Evolutionary conservation across 2,329 filamentous ascomycete species (phyloP), one percentile per base, ranked within the genome.

Genomic region (Mariannaea sp.): DNA sequence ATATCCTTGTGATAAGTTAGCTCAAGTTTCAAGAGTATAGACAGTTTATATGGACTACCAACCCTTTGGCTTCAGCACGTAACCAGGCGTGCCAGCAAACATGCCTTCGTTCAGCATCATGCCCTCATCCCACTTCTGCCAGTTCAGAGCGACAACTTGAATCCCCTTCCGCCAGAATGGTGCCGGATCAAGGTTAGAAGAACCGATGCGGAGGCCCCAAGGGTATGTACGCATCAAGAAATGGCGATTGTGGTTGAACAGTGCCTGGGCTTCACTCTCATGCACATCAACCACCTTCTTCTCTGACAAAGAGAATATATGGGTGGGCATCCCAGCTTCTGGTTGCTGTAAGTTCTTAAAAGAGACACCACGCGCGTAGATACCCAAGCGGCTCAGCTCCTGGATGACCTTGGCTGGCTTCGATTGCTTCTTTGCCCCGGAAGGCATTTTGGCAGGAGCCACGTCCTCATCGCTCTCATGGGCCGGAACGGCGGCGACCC

Each of bases 51-150:
- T n/a, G 16, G 12, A 13, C 22, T 5, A 55, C 65, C 36, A 66
- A 79, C 88, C 89, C 58, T 81, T 75, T 0, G 92, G 92, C 71
- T 97, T 97, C 33, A 96, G 78, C 2, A 94, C 85, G 77, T 92
- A 97, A 17, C 92, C 92, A n/a, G 80, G 80, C 0, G 89, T 90
- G 9, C 87, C 89, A 2, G 85, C 82, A 71, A 96, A 96, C 90
- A 96, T 94, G 62, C 85, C 92, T 67, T 94, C 87, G 68, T 97
- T 97, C 12, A 96, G 81, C 93, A 97, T 97, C 87, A 95, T 95
- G 26, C 90, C 92, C 62, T 90, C 88, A 66, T 97, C 92, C 71
- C 89, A 86, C 56, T 86, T 87, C 72, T 97, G 92, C 90, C 92
- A 97, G 73, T 97, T 97, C 56, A 97, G 77, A 0, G 92, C 92